Evolutionary conservation across 371 early-diverging fungal genomes (phyloP).

Genomic region (Apophysomyces trapeziformis): DNA sequence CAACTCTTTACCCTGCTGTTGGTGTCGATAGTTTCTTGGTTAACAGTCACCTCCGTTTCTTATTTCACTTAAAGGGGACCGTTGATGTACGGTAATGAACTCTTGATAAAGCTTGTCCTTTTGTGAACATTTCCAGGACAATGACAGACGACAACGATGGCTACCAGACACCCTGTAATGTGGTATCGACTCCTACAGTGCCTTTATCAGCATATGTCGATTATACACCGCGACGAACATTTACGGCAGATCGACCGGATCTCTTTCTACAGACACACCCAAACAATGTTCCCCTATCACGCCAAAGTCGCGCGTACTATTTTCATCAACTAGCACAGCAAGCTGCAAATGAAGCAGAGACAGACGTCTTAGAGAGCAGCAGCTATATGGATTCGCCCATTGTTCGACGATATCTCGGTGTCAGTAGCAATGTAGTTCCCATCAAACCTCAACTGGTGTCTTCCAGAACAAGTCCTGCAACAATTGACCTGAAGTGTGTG

Average conservation of each 20-base stretch:
- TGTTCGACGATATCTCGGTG: conserved; percentile 40
- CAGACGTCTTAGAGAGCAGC: not conserved
- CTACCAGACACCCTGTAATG: not conserved
- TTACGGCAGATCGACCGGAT: conserved; percentile 9
- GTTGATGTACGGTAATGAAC: too few relatives aligned
- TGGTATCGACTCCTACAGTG: not conserved
- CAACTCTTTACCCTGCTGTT: too few relatives aligned
- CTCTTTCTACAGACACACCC: not conserved
- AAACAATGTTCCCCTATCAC: conserved; percentile 21
- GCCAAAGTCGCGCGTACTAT: conserved; percentile 31
- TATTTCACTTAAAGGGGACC: too few relatives aligned
- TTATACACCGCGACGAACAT: conserved; percentile 43
- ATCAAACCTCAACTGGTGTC: conserved; percentile 11
- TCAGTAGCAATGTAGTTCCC: conserved; percentile 21
- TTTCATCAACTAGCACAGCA: conserved; percentile 39
- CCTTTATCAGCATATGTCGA: conserved; percentile 45
- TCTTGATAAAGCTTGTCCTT: too few relatives aligned
- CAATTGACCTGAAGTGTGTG: not conserved
- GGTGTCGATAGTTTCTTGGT: too few relatives aligned
- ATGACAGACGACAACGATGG: not conserved
- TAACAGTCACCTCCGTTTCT: too few relatives aligned
- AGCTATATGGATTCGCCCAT: conserved; percentile 48
- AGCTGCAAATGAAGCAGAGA: not conserved
- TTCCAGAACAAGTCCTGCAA: not conserved
- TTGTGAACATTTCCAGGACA: not conserved